Percentiles rank a stretch among this genome's conserved stretches.
These are phyloP conservation scores for Friedmanniomyces endolithicus DNA, from an alignment of 495 filamentous ascomycete species.

Conservation along the genomic window DNA sequence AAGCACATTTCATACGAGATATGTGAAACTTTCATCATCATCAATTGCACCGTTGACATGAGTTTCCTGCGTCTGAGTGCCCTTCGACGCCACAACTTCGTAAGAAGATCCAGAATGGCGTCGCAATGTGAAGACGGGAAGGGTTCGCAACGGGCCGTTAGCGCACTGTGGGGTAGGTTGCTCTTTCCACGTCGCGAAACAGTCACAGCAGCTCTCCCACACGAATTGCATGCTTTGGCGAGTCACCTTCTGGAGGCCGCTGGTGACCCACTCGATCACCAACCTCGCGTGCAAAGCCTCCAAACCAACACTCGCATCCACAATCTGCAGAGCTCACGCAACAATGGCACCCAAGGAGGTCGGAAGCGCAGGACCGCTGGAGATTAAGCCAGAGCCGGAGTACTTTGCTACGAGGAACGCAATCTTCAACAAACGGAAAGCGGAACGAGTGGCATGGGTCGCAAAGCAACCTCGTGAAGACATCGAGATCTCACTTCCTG, in stretches of 20 bases:
- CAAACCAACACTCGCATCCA: not conserved
- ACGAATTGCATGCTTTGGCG: constrained; percentile 1
- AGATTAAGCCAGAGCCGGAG: constrained; percentile 56
- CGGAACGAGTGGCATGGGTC: constrained; percentile 62
- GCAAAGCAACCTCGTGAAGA: constrained; percentile 49
- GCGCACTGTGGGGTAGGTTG: too few relatives aligned
- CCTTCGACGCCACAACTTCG: too few relatives aligned
- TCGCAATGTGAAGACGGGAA: too few relatives aligned
- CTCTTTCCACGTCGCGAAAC: too few relatives aligned
- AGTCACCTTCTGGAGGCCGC: constrained; percentile 1
- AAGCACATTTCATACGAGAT: too few relatives aligned
- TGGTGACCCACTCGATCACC: constrained; percentile 2
- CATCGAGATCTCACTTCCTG: constrained; percentile 53
- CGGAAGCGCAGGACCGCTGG: constrained; percentile 37
- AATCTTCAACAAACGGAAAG: constrained; percentile 79
- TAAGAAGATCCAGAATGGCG: too few relatives aligned
- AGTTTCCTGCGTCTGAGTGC: too few relatives aligned
- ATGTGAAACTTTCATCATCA: too few relatives aligned
- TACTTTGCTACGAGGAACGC: constrained; percentile 72
- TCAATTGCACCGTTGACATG: too few relatives aligned
- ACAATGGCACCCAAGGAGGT: constrained; percentile 31
- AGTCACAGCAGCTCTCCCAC: not conserved
- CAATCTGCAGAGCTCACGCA: not conserved
- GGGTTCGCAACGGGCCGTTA: too few relatives aligned
- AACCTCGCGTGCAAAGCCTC: not conserved